These are phyloP conservation scores for Hyaloscypha variabilis DNA, from an alignment of 495 filamentous ascomycete species.

Conservation along the genomic window DNA sequence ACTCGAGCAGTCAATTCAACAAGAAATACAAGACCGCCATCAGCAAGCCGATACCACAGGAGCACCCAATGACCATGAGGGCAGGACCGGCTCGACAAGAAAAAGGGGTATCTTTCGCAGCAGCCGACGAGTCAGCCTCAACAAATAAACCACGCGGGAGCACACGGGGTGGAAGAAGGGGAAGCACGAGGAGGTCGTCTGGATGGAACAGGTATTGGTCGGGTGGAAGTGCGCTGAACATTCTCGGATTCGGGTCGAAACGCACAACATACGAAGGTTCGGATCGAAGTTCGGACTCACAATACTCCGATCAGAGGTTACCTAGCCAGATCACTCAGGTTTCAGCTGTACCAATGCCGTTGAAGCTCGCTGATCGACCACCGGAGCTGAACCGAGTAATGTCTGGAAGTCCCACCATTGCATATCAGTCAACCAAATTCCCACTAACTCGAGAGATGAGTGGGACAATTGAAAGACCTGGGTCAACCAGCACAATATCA, in stretches of 20 bases:
- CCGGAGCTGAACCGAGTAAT: conserved; percentile 60
- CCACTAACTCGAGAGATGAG: conserved; percentile 58
- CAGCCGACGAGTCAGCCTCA: conserved; percentile 28
- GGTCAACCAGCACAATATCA: conserved; percentile 57
- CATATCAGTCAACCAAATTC: conserved; percentile 48
- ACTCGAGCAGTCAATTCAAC: conserved; percentile 48
- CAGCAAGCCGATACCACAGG: conserved; percentile 53
- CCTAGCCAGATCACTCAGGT: conserved; percentile 47
- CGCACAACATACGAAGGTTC: conserved; percentile 44
- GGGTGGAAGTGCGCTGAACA: conserved; percentile 52
- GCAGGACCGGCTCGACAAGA: conserved; percentile 34
- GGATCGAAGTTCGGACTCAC: conserved; percentile 46
- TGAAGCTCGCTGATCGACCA: conserved; percentile 45
- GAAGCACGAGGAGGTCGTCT: conserved; percentile 52
- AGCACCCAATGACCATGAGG: conserved; percentile 17
- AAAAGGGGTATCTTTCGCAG: conserved; percentile 44
- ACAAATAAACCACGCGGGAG: conserved; percentile 15
- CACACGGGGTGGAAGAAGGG: conserved; percentile 25
- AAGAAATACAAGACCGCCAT: conserved; percentile 57
- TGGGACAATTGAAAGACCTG: conserved; percentile 63
- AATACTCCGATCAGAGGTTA: conserved; percentile 55
- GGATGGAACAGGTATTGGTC: conserved; percentile 66
- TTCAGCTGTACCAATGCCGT: conserved; percentile 55
- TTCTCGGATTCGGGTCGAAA: conserved; percentile 51
- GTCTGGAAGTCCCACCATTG: conserved; percentile 70